These are phyloP conservation scores for Colletotrichum horii DNA, from an alignment of 2,329 filamentous ascomycete genomes.

Conservation along the genomic window DNA sequence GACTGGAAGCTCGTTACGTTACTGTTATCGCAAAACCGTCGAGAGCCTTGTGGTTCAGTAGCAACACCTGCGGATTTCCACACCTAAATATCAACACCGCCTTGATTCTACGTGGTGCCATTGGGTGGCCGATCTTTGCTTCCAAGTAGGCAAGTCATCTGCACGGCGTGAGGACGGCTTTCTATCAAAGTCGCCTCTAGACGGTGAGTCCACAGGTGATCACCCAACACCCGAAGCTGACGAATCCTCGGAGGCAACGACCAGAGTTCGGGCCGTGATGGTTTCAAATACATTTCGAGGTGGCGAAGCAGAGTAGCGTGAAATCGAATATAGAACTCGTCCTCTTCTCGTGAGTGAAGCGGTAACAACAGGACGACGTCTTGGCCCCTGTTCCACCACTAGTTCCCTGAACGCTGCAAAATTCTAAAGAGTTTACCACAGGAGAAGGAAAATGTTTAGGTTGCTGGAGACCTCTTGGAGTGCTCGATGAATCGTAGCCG, in stretches of 20 bases:
- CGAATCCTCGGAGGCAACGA: not conserved
- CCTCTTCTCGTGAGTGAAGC: not conserved
- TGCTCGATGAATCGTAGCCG: not conserved
- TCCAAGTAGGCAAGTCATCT: not conserved
- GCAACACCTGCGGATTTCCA: not conserved
- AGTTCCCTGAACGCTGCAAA: not conserved
- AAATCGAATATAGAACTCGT: not conserved
- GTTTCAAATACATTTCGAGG: not conserved
- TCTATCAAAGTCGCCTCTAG: not conserved
- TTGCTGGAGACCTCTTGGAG: not conserved
- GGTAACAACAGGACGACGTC: not conserved
- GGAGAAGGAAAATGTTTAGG: not conserved
- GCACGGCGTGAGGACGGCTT: not conserved
- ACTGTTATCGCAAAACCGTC: not conserved
- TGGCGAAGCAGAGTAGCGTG: not conserved
- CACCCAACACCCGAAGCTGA: not conserved
- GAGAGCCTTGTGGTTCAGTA: not conserved
- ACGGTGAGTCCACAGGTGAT: not conserved
- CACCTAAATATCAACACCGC: not conserved
- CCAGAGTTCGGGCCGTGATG: not conserved
- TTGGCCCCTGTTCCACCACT: not conserved
- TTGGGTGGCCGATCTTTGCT: not conserved
- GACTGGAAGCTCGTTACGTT: not conserved
- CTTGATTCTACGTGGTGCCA: not conserved
- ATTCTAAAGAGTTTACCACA: not conserved